Base-by-base conservation (phyloP, 1,284 basidiomycete genomes). In the Coniferiporia weirii region DNA sequence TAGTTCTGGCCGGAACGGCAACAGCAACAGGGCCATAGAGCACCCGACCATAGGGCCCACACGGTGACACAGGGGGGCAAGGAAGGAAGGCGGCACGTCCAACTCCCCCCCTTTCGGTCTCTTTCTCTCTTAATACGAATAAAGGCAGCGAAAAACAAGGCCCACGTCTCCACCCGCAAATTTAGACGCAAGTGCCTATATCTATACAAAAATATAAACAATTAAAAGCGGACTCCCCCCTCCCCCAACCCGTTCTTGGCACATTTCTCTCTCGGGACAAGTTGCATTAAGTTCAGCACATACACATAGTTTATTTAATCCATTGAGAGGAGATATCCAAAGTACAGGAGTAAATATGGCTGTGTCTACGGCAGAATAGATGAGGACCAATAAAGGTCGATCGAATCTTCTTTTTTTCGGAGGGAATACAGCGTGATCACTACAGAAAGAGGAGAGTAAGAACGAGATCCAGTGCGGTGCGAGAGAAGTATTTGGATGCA, bases 391-490 rank as follows among this genome's bases (percentile, higher is more conserved):
- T 46, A 17, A n/a, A 46, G 17, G n/a, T 17, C 44, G 19, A 46
- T 17, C 15, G 8, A n/a, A 46, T n/a, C 15, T 46, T 17, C 19
- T 46, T 46, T 46, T 46, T n/a, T n/a, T 8, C n/a, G 44, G 17
- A 46, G n/a, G 27, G 32, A 34, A 52, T 57, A 32, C 49, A 34
- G 8, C 9, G 50, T 32, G 12, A 46, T 43, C 27, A 27, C 27
- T 51, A 58, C 58, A 53, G 57, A 57, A 49, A 43, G 47, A 51
- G n/a, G n/a, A n/a, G n/a, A n/a, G n/a, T n/a, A 40, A 15, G 38
- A 7, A 40, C 8, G 12, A 61, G 34, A 60, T 54, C 54, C 34
- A 52, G 53, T 46, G 58, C 44, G 52, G 49, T 62, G 63, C 52
- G 48, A 62, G 52, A 51, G 44, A 52, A 48, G 35, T 50, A 53